Evolutionary conservation across 768 basidiomycete species (phyloP).

Genomic region (Flagelloscypha sp.): DNA sequence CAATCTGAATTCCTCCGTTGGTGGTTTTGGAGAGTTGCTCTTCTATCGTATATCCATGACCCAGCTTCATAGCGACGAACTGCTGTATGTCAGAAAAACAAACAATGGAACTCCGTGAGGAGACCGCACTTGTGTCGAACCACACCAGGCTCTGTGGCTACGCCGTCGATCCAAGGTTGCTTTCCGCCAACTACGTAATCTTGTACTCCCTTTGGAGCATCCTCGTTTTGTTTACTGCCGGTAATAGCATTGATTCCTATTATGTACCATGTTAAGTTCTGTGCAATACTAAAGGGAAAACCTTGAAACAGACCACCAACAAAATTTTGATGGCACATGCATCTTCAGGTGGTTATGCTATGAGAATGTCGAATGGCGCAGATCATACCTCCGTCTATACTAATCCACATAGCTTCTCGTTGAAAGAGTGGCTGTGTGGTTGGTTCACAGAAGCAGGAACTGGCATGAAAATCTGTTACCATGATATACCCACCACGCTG

Average conservation of each 20-base stretch:
- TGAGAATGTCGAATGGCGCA: too few relatives aligned
- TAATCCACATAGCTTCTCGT: not conserved
- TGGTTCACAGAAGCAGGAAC: not conserved
- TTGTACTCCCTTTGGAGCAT: not conserved
- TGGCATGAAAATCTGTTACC: not conserved
- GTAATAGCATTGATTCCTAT: not conserved
- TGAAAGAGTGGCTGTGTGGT: not conserved
- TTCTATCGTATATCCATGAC: not conserved
- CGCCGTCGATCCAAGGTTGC: not conserved
- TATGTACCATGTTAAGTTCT: not conserved
- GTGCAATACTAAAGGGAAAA: not conserved
- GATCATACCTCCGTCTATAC: not conserved
- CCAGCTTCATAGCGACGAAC: not conserved
- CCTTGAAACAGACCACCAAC: not conserved
- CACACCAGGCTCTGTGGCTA: not conserved
- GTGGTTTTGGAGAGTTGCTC: not conserved
- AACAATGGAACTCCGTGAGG: not conserved
- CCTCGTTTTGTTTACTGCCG: not conserved
- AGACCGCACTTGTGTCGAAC: conserved; percentile 8
- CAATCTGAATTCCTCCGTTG: not conserved
- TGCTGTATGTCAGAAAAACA: not conserved
- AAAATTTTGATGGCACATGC: not conserved
- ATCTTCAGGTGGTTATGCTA: too few relatives aligned
- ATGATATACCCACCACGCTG: not conserved
- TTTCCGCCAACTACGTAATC: not conserved